Percentiles rank a stretch among this genome's conserved stretches.
Conservation (phyloP, 306 rosid genomes). For the Psophocarpus tetragonolobus region DNA sequence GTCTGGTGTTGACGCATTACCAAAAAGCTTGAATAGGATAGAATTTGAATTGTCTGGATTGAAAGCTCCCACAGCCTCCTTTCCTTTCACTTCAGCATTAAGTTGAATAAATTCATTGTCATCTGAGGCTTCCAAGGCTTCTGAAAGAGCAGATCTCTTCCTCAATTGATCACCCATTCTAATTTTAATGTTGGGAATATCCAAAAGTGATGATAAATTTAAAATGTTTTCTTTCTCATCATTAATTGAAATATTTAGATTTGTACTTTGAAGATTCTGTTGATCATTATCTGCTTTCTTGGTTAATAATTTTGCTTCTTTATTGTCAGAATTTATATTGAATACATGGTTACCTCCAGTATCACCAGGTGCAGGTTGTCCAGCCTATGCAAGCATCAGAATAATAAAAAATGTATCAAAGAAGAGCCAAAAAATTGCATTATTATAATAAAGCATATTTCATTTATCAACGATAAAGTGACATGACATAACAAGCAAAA, state of each 20-base stretch:
- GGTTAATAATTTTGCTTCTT: slow-evolving; percentile 46
- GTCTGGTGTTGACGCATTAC: slow-evolving; percentile 52
- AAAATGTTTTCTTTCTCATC: slow-evolving; percentile 47
- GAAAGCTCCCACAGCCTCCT: slow-evolving; percentile 44
- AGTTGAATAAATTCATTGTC: slow-evolving; percentile 48
- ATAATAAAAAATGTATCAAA: slow-evolving; percentile 14
- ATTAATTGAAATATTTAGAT: slow-evolving; percentile 46
- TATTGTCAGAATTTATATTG: slow-evolving; percentile 47
- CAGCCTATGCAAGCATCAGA: slow-evolving; percentile 60
- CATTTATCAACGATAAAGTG: slow-evolving; percentile 6
- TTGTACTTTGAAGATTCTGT: slow-evolving; percentile 47
- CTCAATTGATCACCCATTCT: slow-evolving; percentile 46
- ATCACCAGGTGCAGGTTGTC: slow-evolving; percentile 49
- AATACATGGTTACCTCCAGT: slow-evolving; percentile 47
- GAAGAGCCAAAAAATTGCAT: slow-evolving; percentile 11
- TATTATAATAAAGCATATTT: slow-evolving; percentile 8
- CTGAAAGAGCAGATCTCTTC: slow-evolving; percentile 51
- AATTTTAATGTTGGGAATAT: slow-evolving; percentile 44
- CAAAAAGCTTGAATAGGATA: slow-evolving; percentile 72
- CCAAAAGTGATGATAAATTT: slow-evolving; percentile 44
- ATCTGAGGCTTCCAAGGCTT: slow-evolving; percentile 60
- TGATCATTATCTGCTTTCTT: slow-evolving; percentile 47
- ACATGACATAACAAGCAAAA: slow-evolving; percentile 14
- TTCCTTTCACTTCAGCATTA: slow-evolving; percentile 54
- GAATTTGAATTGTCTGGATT: slow-evolving; percentile 60